Evolutionary conservation across 306 rosid species (phyloP).

Genomic region (Oemleria cerasiformis): DNA sequence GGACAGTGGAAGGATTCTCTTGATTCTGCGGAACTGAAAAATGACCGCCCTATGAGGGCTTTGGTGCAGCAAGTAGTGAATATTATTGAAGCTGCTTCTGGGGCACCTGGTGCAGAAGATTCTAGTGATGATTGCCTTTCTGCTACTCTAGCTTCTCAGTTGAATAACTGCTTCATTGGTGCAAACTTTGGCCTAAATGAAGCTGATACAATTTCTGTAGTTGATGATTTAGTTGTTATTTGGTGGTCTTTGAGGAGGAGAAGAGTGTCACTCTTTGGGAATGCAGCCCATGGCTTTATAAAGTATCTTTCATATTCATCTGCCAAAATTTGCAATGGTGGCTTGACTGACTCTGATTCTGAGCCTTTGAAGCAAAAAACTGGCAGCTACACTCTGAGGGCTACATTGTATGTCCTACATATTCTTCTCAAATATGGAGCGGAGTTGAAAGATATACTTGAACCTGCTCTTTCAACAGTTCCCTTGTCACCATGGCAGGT

Average conservation of each 20-base stretch:
- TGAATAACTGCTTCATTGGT: conserved; percentile 52
- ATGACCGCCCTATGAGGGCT: conserved; percentile 37
- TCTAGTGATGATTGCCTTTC: conserved; percentile 66
- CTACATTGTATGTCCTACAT: conserved; percentile 78
- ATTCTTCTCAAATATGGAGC: conserved; percentile 92
- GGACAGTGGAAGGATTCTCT: conserved; percentile 37
- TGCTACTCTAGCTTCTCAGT: conserved; percentile 63
- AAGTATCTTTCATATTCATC: conserved; percentile 78
- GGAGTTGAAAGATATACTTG: conserved; percentile 76
- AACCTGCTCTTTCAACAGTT: conserved; percentile 58
- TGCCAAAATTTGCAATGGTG: conserved; percentile 44
- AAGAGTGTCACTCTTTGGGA: conserved; percentile 85
- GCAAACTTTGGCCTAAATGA: conserved; percentile 52
- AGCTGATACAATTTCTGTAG: conserved; percentile 37
- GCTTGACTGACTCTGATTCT: conserved; percentile 49
- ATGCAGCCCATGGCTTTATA: conserved; percentile 81
- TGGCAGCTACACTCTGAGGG: conserved; percentile 80
- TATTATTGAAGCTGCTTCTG: conserved; percentile 74
- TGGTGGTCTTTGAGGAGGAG: conserved; percentile 93
- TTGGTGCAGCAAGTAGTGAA: conserved; percentile 54
- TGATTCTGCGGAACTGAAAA: conserved; percentile 42
- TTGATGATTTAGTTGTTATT: conserved; percentile 60
- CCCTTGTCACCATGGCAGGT: conserved; percentile 99
- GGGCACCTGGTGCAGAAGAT: conserved; percentile 68
- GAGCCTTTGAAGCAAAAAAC: conserved; percentile 63